Conservation (phyloP, 306 rosid genomes). For the Quercus ilex region DNA sequence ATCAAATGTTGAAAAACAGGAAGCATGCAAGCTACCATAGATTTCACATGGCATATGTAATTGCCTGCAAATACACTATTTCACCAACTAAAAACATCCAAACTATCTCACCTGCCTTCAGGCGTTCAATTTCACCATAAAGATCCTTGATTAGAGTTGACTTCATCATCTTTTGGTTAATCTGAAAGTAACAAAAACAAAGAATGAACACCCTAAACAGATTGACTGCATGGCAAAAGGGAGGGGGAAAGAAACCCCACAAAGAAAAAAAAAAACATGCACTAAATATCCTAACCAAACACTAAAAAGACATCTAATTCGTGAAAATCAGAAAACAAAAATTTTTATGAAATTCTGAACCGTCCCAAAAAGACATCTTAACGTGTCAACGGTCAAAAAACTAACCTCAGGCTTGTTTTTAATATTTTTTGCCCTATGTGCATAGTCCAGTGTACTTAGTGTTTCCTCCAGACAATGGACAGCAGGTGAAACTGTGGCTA, state of each 20-base stretch:
- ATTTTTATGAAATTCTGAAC: background rate
- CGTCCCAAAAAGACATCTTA: background rate
- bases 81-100: slow-evolving; percentile 1
- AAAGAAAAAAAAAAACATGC: background rate
- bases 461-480: slow-evolving; percentile 98
- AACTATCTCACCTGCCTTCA: slow-evolving; percentile 67
- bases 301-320: background rate
- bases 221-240: background rate
- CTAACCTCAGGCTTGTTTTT: slow-evolving; percentile 95
- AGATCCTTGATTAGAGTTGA: slow-evolving; percentile 95
- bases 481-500: slow-evolving; percentile 97
- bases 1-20: slow-evolving; percentile 5
- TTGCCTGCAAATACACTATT: background rate
- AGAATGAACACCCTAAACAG: background rate
- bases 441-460: slow-evolving; percentile 90
- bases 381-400: background rate
- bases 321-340: background rate
- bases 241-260: background rate
- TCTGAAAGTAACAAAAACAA: slow-evolving; percentile 32
- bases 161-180: slow-evolving; percentile 99
- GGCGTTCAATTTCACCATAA: slow-evolving; percentile 95
- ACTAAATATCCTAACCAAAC: background rate
- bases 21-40: background rate
- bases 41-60: background rate
- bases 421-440: slow-evolving; percentile 91